Percentiles rank a stretch among this genome's conserved stretches.
Conservation (phyloP, 2,329 filamentous ascomycete species). For the Berkeleyomyces rouxiae region DNA sequence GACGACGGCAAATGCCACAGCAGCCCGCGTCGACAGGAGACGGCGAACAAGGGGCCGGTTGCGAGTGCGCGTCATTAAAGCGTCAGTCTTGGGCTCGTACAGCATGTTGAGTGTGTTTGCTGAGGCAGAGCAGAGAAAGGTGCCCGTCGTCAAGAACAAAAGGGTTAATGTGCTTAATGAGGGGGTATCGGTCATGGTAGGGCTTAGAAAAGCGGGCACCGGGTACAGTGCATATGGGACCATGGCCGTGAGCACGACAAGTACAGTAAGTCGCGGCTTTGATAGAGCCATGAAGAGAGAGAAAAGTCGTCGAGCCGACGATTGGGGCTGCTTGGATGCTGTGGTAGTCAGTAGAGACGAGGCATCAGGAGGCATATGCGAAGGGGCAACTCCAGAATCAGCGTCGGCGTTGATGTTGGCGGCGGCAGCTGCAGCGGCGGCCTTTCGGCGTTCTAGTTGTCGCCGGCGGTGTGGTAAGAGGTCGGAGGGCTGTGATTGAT, state of each 20-base stretch:
- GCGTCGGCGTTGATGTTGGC: constrained; percentile 1
- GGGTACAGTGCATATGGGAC: constrained; percentile 87
- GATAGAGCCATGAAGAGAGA: constrained; percentile 77
- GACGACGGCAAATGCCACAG: constrained; percentile 61
- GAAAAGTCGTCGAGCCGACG: constrained; percentile 46
- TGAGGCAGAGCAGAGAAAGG: constrained; percentile 72
- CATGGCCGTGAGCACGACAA: constrained; percentile 82
- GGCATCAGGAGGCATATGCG: constrained; percentile 29
- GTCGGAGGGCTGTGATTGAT: not conserved
- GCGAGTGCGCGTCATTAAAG: constrained; percentile 81
- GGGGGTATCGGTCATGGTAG: constrained; percentile 48
- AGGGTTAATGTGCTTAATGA: constrained; percentile 83
- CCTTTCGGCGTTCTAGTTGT: constrained; percentile 12
- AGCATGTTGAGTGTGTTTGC: constrained; percentile 97
- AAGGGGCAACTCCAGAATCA: constrained; percentile 15
- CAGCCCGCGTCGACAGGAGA: constrained; percentile 54
- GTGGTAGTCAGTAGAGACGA: constrained; percentile 38
- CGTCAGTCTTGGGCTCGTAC: constrained; percentile 79
- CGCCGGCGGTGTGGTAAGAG: constrained; percentile 13
- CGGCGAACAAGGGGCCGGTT: constrained; percentile 77
- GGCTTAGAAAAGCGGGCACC: constrained; percentile 66
- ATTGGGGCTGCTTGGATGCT: constrained; percentile 32
- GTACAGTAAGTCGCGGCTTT: constrained; percentile 85
- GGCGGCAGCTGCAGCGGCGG: constrained; percentile 5
- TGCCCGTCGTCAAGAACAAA: constrained; percentile 79